Conservation (phyloP, 2,329 filamentous ascomycete species). For the Botryotinia convoluta region DNA sequence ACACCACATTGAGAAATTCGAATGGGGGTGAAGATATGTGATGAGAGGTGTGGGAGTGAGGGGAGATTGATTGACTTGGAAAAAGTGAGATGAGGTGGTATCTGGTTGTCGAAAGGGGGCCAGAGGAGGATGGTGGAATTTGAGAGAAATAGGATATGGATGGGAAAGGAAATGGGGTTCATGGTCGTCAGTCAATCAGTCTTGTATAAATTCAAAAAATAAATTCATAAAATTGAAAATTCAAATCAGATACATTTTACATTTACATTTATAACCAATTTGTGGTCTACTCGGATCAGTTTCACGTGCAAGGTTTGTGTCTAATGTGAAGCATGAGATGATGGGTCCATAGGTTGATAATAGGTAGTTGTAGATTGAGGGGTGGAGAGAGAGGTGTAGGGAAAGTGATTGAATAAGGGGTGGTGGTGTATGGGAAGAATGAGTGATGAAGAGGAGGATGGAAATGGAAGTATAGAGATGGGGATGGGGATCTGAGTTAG, state of each 20-base stretch:
- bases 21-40: neutral
- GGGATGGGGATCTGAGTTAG: neutral
- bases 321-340: neutral
- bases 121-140: neutral
- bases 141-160: neutral
- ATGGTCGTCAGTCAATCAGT: neutral
- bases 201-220: slow-evolving; percentile 4
- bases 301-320: neutral
- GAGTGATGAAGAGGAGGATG: neutral
- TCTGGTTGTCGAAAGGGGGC: neutral
- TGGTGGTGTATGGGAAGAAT: neutral
- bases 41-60: neutral
- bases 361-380: neutral
- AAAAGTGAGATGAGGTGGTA: too few species aligned
- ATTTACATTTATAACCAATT: neutral
- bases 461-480: neutral
- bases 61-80: neutral
- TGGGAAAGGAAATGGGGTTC: neutral
- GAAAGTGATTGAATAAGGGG: neutral
- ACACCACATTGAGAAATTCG: neutral
- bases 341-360: neutral
- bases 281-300: neutral
- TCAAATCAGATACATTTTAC: neutral
- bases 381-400: neutral
- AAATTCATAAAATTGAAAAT: neutral